Evolutionary conservation across 1,284 basidiomycete genomes (phyloP), one percentile per base, ranked within the genome.

Genomic region (Melampsora americana): DNA sequence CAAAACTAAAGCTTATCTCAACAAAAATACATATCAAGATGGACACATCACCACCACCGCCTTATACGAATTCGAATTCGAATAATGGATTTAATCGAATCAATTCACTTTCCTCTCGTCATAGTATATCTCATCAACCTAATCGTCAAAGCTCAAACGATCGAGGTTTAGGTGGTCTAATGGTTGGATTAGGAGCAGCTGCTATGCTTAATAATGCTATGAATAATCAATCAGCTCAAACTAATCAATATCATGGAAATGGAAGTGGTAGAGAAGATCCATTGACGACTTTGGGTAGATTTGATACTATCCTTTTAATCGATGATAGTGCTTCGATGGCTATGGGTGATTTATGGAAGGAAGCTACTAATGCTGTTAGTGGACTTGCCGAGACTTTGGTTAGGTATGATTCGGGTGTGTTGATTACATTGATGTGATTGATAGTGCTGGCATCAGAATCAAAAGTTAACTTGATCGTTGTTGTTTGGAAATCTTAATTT

Each of bases 261-360:
- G 48, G 61, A 28, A 53, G 18, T 26, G 32, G 32, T 30, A 48
- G 56, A 42, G 73, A 76, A 44, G 73, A 76, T 56, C 59, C 39
- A 2, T 50, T 76, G n/a, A 53, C 65, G 0, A 76, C 61, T 66
- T 53, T 76, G 42, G 59, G 39, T n/a, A 60, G 73, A 26, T 76
- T 67, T 30, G 73, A 76, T 64, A 76, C 73, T 35, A 39, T 76
- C 23, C 66, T 76, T 28, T 42, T 76, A 12, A 69, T 76, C 56
- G 73, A 76, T 28, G 73, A 76, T 53, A 68, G 66, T 28, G 66
- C 59, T 4, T 76, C 73, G 1, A 76, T 76, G 73, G 66, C 28
- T 26, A 39, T 50, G 12, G 50, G 66, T 18, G 48, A 64, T 68
- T 59, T 65, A 26, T 76, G 73, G 73, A 30, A 23, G 23, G 73